Percentiles rank a stretch among this genome's conserved stretches.
Evolutionary conservation across 2,329 filamentous ascomycete species (phyloP).

Genomic region (Neonectria neomacrospora): DNA sequence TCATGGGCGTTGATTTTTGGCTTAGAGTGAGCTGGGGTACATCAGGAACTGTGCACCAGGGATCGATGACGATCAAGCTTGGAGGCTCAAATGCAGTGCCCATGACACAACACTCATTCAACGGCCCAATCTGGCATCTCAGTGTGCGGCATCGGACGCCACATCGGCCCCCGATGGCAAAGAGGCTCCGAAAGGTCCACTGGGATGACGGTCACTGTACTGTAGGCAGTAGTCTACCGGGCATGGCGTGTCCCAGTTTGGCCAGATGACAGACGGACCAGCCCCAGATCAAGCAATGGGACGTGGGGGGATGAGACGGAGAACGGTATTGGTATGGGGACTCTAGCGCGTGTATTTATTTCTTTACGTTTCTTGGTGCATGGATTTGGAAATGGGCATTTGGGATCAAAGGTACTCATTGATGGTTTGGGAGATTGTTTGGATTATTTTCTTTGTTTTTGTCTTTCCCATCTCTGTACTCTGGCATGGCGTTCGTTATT

Average conservation of each 20-base stretch:
- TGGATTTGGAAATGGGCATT: slow-evolving; percentile 37
- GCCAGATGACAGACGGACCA: slow-evolving; percentile 2
- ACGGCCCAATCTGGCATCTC: slow-evolving; percentile 18
- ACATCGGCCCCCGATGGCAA: slow-evolving; percentile 29
- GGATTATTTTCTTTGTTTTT: slow-evolving; percentile 2
- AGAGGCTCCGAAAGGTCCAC: slow-evolving; percentile 26
- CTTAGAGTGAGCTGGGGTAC: slow-evolving; percentile 15
- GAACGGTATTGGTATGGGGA: slow-evolving; percentile 30
- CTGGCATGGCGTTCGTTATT: slow-evolving; percentile 34
- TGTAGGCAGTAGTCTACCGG: slow-evolving; percentile 9
- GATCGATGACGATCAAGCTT: slow-evolving; percentile 24
- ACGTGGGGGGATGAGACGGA: slow-evolving; percentile 18
- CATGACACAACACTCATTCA: slow-evolving; percentile 26
- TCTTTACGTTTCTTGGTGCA: slow-evolving; percentile 27
- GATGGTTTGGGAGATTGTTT: slow-evolving; percentile 17
- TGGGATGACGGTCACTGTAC: slow-evolving; percentile 28
- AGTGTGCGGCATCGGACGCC: slow-evolving; percentile 34
- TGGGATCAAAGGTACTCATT: slow-evolving; percentile 37
- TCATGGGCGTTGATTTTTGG: background rate
- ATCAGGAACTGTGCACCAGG: slow-evolving; percentile 23
- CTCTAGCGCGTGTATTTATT: slow-evolving; percentile 30
- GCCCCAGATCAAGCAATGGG: slow-evolving; percentile 2
- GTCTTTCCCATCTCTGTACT: slow-evolving; percentile 24
- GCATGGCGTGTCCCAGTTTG: slow-evolving; percentile 25
- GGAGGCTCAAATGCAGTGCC: slow-evolving; percentile 10